A percentile compares a stretch with the other conserved stretches of the same genome.
These are phyloP conservation scores for Oxyria digyna DNA, from an alignment of 148 eudicot species.

Conservation along the genomic window DNA sequence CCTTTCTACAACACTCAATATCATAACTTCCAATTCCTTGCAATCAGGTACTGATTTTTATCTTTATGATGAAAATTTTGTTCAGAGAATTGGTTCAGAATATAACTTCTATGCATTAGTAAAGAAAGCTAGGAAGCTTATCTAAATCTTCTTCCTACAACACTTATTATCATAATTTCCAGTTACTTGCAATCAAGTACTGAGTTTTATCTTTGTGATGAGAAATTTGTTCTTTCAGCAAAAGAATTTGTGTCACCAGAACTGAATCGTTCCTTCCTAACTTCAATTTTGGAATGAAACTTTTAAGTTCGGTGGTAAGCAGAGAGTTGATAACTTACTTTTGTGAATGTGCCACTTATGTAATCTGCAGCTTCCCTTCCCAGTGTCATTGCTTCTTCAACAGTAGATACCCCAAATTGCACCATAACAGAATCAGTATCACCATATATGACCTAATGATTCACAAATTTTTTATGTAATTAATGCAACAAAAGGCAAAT, in stretches of 20 bases:
- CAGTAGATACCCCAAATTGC: constrained; percentile 75
- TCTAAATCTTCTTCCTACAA: not conserved
- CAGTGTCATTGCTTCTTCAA: constrained; percentile 82
- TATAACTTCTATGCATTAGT: too few species aligned
- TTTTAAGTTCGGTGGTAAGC: not conserved
- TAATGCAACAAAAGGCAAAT: not conserved
- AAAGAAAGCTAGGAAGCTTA: not conserved
- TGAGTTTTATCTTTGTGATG: too few species aligned
- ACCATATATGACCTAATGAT: constrained; percentile 82
- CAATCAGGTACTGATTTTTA: too few species aligned
- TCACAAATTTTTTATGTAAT: not conserved
- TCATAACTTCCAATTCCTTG: too few species aligned
- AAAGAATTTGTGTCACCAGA: not conserved
- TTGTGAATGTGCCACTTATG: constrained; percentile 83
- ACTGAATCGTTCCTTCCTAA: too few species aligned
- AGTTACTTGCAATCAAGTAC: too few species aligned
- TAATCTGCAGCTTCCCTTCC: constrained; percentile 95
- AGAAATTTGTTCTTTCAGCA: not conserved
- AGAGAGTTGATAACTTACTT: constrained; percentile 26
- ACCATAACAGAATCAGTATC: constrained; percentile 99
- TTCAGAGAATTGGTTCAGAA: too few species aligned
- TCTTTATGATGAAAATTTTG: not conserved
- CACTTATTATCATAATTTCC: too few species aligned
- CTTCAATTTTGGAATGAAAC: not conserved
- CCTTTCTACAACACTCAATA: not conserved